Base-by-base conservation (phyloP, 1,139 yeast species). In the Zygotorulaspora mrakii region DNA sequence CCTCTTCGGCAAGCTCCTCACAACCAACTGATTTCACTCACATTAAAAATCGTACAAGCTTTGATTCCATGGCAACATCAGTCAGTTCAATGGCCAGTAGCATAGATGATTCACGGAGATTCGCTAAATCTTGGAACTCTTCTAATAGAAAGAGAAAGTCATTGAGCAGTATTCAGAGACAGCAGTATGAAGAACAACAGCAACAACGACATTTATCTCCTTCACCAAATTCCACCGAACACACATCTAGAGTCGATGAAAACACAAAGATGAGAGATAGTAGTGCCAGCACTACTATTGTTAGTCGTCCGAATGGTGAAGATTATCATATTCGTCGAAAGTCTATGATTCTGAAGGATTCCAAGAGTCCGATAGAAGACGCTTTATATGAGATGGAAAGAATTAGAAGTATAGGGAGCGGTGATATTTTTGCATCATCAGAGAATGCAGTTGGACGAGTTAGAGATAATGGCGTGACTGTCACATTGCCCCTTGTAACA, bases 121-220 rank as follows among this genome's bases (percentile, higher is more conserved):
- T 58, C 45, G 62, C 60, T 5, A 58, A 59, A 40, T 60, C 64
- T 3, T 60, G 64, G 64, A 60, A 60, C 35, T 59, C 63, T 7
- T 46, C 53, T 3, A 56, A 58, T 39, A 55, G 62, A 47, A 53
- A 54, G 39, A 35, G 63, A 13, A 60, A 58, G 43, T 60, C 64
- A 5, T 50, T 58, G 46, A 54, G 46, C 38, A 46, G 52, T 25
- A 35, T 52, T 14, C 45, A 45, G n/a, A 42, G 40, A 27, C 31
- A 43, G 31, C 31, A 28, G n/a, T n/a, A n/a, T n/a, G n/a, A n/a
- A 28, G 31, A 28, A 12, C 20, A 14, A 12, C 21, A 28, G 11
- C 4, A n/a, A 16, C 31, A 5, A 7, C 14, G 13, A 25, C 10
- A 25, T 3, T 13, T 8, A 14, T 24, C 31, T 17, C 26, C 36